Evolutionary conservation across 2,329 filamentous ascomycete species (phyloP), one percentile per base, ranked within the genome.

Genomic region (Exophiala mesophila): DNA sequence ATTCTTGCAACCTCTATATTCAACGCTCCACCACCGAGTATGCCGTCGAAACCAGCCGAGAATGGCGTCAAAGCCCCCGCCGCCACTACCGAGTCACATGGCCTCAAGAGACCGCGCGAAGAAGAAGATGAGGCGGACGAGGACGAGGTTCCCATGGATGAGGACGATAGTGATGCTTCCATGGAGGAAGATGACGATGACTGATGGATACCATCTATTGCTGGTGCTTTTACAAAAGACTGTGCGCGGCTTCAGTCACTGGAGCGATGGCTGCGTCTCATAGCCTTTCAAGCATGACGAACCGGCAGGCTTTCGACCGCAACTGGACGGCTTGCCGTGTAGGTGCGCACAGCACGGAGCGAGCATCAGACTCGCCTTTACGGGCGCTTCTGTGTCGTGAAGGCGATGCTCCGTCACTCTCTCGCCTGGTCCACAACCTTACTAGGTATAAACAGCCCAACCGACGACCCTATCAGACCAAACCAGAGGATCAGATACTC

Each of bases 401-500:
- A n/a, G n/a, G n/a, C n/a, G n/a, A n/a, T n/a, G n/a, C 41, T 47
- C 39, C 36, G 41, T 31, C 29, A 7, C 5, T 31, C 29, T 13
- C 29, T 7, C 33, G 16, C 5, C 23, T 35, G 45, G 34, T 17
- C 36, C 48, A 68, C 62, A 39, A 90, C 76, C 59, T 82, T 78
- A 57, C 77, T 76, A 44, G 87, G 86, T 50, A 94, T 70, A 73
- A 80, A 80, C 52, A 97, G 71, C 44, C 87, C 85, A 29, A 95
- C 83, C 54, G 80, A 82, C 38, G 78, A 78, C 45, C 89, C 90
- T 32, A 94, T 78, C 44, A 94, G 69, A n/a, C 89, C 89, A 49
- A 96, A 73, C 89, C 90, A 97, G 41, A 88, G 68, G 66, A 88
- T 77, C 58, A 97, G 72, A 69, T 97, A 97, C 56, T 82, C 73